Conservation (phyloP, 176 grass and related monocot species). For the Triticum monococcum region DNA sequence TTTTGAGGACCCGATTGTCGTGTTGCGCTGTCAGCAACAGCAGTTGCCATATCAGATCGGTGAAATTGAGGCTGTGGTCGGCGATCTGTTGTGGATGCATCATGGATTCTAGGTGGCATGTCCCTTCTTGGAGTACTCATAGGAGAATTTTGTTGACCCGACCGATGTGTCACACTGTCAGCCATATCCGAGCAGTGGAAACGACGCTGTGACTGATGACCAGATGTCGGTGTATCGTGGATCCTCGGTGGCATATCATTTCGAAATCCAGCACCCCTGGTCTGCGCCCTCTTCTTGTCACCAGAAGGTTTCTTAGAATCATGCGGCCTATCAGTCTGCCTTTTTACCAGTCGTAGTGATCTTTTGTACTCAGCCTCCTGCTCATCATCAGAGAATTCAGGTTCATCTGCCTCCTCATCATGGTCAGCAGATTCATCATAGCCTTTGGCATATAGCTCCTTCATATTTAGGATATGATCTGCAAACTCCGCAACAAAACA, state of each 20-base stretch:
- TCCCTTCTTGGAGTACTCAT: background rate
- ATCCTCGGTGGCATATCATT: conserved; percentile 32
- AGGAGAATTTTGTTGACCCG: conserved; percentile 16
- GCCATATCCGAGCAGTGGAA: conserved; percentile 23
- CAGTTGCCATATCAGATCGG: conserved; percentile 13
- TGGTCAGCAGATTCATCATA: conserved; percentile 76
- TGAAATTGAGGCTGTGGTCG: conserved; percentile 15
- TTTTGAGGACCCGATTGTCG: conserved; percentile 23
- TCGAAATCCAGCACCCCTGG: conserved; percentile 20
- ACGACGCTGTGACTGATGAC: conserved; percentile 7
- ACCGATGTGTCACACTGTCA: background rate
- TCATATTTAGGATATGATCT: conserved; percentile 70
- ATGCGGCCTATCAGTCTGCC: conserved; percentile 46
- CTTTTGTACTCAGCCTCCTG: conserved; percentile 81
- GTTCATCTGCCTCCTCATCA: conserved; percentile 58
- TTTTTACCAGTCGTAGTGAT: conserved; percentile 50
- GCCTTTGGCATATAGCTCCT: conserved; percentile 69
- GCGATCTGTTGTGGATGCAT: conserved; percentile 16
- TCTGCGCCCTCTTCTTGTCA: conserved; percentile 48
- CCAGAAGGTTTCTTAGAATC: conserved; percentile 35
- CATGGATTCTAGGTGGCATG: conserved; percentile 11
- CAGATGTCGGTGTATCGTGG: background rate
- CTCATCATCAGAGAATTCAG: conserved; percentile 96
- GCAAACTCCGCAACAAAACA: conserved; percentile 84
- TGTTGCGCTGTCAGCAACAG: background rate